phyloP scores from a whole-genome alignment of 2,329 filamentous ascomycete genomes.

The Dryadomyces sulphureus region DNA sequence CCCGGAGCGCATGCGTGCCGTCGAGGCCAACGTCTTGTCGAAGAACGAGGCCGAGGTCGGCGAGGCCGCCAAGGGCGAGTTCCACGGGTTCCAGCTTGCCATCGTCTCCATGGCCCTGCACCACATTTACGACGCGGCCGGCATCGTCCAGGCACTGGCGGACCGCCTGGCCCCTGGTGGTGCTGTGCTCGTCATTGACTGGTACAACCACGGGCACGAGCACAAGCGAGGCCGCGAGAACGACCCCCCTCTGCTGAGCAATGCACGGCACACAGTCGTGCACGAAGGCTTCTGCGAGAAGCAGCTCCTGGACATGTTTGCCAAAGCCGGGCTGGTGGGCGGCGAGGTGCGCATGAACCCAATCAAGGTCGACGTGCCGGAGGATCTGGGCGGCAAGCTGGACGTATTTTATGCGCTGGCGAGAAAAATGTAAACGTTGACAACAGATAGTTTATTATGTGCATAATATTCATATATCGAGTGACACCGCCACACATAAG shows the following conservation, averaged over 20 bases:
- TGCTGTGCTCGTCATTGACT: conserved; percentile 12
- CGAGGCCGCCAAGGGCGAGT: conserved; percentile 1
- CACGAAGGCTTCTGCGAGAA: conserved; percentile 7
- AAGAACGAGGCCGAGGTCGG: background rate
- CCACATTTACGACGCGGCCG: conserved; percentile 10
- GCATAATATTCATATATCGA: background rate
- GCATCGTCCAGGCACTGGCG: conserved; percentile 7
- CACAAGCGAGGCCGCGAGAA: background rate
- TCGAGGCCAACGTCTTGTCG: conserved; percentile 10
- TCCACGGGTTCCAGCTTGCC: conserved; percentile 10
- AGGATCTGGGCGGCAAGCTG: background rate
- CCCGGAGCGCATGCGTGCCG: conserved; percentile 10
- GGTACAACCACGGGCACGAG: background rate
- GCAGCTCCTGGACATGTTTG: conserved; percentile 8
- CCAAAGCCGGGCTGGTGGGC: conserved; percentile 5
- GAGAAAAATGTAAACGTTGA: background rate
- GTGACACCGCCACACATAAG: background rate
- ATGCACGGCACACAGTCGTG: conserved; percentile 1
- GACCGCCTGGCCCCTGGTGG: conserved; percentile 11
- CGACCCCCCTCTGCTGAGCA: background rate
- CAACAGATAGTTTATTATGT: background rate
- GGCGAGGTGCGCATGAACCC: background rate
- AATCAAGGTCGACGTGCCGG: background rate
- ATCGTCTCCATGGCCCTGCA: conserved; percentile 13
- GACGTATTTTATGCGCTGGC: background rate